These are phyloP conservation scores for Terfezia claveryi DNA, from an alignment of 495 filamentous ascomycete genomes.

Conservation along the genomic window DNA sequence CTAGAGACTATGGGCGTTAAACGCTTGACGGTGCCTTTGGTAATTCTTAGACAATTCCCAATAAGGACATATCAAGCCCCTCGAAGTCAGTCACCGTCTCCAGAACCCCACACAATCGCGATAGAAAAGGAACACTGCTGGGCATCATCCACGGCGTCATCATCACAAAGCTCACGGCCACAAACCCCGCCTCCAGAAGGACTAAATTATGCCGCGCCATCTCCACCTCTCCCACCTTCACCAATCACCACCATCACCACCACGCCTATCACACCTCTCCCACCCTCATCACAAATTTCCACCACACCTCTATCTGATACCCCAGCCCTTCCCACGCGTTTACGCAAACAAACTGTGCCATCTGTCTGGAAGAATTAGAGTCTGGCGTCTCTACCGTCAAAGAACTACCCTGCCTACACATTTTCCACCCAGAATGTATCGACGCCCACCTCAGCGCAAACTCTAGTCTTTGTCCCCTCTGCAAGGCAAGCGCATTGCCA, in stretches of 20 bases:
- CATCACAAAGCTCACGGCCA: neutral
- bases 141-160: neutral
- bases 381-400: slow-evolving; percentile 46
- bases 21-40: slow-evolving; percentile 43
- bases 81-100: slow-evolving; percentile 2
- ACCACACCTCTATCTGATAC: slow-evolving; percentile 2
- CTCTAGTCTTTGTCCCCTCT: slow-evolving; percentile 68
- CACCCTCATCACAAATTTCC: slow-evolving; percentile 10
- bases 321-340: slow-evolving; percentile 18
- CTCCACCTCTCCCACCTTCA: neutral
- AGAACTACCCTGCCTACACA: slow-evolving; percentile 69
- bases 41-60: slow-evolving; percentile 47
- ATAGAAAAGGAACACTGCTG: slow-evolving; percentile 11
- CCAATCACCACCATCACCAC: slow-evolving; percentile 10
- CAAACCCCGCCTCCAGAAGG: slow-evolving; percentile 1
- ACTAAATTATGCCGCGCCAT: slow-evolving; percentile 6
- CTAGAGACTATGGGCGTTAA: slow-evolving; percentile 60
- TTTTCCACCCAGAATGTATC: slow-evolving; percentile 79
- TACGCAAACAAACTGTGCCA: slow-evolving; percentile 54
- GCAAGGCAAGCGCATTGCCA: slow-evolving; percentile 55
- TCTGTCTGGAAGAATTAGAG: slow-evolving; percentile 67
- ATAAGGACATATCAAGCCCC: slow-evolving; percentile 40
- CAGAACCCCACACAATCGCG: slow-evolving; percentile 1
- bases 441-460: slow-evolving; percentile 49
- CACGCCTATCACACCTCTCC: slow-evolving; percentile 17